A percentile compares a stretch with the other conserved stretches of the same genome.
These are phyloP conservation scores for Filosporella fistucella DNA, from an alignment of 495 filamentous ascomycete genomes.

Conservation along the genomic window DNA sequence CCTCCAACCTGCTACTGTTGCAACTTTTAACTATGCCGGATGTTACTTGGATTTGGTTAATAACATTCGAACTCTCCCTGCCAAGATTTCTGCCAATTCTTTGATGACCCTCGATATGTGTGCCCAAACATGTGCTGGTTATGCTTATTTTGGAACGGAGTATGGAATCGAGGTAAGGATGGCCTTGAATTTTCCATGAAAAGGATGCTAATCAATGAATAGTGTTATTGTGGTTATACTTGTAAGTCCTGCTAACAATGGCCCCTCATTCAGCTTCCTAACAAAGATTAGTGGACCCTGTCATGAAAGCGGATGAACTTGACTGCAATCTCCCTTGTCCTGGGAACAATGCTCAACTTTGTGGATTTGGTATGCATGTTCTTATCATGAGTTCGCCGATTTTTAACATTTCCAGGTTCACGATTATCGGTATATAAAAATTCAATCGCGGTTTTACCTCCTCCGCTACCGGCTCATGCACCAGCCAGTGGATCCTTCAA, in stretches of 20 bases:
- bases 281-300: neutral
- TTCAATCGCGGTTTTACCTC: neutral
- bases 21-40: neutral
- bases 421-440: constrained; percentile 4
- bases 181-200: too few species aligned
- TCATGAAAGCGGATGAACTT: neutral
- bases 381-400: neutral
- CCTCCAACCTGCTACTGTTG: neutral
- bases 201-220: too few species aligned
- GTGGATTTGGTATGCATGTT: neutral
- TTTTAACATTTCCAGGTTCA: neutral
- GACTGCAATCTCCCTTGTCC: constrained; percentile 3
- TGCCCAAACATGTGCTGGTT: constrained; percentile 44
- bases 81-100: neutral
- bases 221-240: constrained; percentile 20
- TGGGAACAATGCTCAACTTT: constrained; percentile 8
- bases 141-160: constrained; percentile 54
- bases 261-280: neutral
- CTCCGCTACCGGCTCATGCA: constrained; percentile 2
- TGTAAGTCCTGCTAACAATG: neutral
- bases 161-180: too few species aligned
- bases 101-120: constrained; percentile 48
- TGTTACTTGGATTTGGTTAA: neutral
- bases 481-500: neutral
- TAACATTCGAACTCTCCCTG: neutral